Evolutionary conservation across 768 basidiomycete species (phyloP), one percentile per base, ranked within the genome.

Genomic region (Pleurotus cornucopiae): DNA sequence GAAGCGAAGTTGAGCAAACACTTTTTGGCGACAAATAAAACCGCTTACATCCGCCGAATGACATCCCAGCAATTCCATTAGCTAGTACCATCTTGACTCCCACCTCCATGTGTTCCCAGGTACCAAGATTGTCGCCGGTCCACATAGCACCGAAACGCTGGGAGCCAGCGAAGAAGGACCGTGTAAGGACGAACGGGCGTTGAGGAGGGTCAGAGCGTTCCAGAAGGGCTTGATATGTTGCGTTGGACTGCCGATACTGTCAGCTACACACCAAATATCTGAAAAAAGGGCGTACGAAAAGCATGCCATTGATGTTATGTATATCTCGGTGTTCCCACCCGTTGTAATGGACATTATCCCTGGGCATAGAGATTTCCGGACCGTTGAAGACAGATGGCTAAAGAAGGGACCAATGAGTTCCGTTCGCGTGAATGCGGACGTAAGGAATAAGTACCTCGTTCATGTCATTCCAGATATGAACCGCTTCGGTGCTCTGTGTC

Each of bases 401-500:
- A 25, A 25, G n/a, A 25, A 21, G 44, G 40, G 6, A 55, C 7
- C 40, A 14, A 39, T 9, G 12, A 6, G 21, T 12, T 21, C 30
- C 9, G 26, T 37, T 30, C 37, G 25, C 2, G 52, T 14, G 37
- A 18, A 9, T n/a, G 40, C 13, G 20, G 12, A 58, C 21, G 6
- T 13, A 39, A 43, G 38, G 18, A 16, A 48, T 26, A 16, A 43
- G 23, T 49, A 93, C 93, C 83, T 98, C 97, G 62, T 98, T 98
- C 97, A 99, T 99, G 66, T 99, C 97, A 67, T 98, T 98, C 97
- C 97, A 99, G 62, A 98, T 94, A 68, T 87, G 88, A 12, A 98
- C 81, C 61, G 84, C 82, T 26, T 86, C 83, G 2, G 92, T 93
- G 61, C 94, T 90, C 60, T 90, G 72, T 0, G 76, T 82, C 88